Evolutionary conservation across 2,329 filamentous ascomycete genomes (phyloP).

Genomic region (Rosellinia necatrix): DNA sequence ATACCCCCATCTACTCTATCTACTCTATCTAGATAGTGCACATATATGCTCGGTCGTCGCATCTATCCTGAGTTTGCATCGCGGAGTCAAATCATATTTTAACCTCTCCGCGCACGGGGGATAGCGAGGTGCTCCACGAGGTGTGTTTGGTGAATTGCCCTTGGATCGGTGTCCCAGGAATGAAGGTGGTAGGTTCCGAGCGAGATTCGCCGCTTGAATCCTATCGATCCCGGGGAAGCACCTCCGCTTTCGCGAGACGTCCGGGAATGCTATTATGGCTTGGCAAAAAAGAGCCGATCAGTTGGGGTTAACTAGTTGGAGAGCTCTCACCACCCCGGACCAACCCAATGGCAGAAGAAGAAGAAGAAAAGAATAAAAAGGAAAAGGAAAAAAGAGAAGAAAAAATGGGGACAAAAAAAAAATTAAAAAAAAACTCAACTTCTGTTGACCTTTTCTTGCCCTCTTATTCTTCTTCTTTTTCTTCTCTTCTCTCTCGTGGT

Average conservation of each 20-base stretch:
- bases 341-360: no score
- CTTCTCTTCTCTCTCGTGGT: neutral
- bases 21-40: no score
- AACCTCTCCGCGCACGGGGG: neutral
- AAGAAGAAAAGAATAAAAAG: no score
- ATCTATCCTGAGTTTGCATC: neutral
- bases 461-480: neutral
- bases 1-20: no score
- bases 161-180: neutral
- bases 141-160: neutral
- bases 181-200: neutral
- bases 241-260: neutral
- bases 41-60: neutral
- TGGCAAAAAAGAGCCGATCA: neutral
- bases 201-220: neutral
- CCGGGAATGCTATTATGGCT: conserved; percentile 4
- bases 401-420: no score
- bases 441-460: neutral
- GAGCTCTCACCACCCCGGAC: neutral
- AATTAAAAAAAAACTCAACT: neutral
- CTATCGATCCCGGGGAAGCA: neutral
- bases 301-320: neutral
- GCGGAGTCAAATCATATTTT: neutral
- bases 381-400: no score
- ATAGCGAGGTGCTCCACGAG: no score